These are phyloP conservation scores for Linderina pennispora DNA, from an alignment of 192 early-diverging fungal genomes.

Conservation along the genomic window DNA sequence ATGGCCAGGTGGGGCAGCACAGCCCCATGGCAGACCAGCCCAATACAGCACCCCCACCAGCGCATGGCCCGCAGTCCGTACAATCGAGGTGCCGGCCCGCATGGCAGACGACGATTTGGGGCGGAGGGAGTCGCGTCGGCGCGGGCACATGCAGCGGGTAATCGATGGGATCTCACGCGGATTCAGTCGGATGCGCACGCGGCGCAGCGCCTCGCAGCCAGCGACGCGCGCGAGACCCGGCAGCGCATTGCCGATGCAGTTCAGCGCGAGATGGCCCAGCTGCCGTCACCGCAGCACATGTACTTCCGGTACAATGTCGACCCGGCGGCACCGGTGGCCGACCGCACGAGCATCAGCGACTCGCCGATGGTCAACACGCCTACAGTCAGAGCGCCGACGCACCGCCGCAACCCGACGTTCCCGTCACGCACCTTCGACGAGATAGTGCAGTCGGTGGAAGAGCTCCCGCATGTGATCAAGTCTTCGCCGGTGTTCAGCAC, in stretches of 20 bases:
- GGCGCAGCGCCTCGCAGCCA: constrained; percentile 42
- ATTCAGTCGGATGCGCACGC: constrained; percentile 29
- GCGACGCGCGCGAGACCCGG: constrained; percentile 38
- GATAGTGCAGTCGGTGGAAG: background rate
- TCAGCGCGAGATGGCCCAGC: constrained; percentile 20
- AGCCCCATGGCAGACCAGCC: no score
- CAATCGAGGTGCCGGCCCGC: no score
- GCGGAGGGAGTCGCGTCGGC: no score
- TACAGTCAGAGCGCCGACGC: no score
- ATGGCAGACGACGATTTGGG: no score
- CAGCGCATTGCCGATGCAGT: constrained; percentile 32
- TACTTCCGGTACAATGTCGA: constrained; percentile 39
- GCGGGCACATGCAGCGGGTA: constrained; percentile 29
- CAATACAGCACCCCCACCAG: no score
- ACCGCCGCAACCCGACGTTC: constrained; percentile 22
- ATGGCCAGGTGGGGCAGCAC: no score
- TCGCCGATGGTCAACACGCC: no score
- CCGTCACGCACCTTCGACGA: constrained; percentile 13
- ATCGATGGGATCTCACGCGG: constrained; percentile 35
- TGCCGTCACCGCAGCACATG: constrained; percentile 13
- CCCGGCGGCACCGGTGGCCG: constrained; percentile 37
- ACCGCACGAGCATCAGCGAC: no score
- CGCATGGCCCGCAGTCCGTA: no score
- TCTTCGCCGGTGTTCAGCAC: constrained; percentile 3
- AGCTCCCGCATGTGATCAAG: background rate